Percentiles rank a stretch among this genome's conserved stretches.
These are phyloP conservation scores for Kodamaea hsintzibuensis DNA, from an alignment of 805 yeast species.

Conservation along the genomic window DNA sequence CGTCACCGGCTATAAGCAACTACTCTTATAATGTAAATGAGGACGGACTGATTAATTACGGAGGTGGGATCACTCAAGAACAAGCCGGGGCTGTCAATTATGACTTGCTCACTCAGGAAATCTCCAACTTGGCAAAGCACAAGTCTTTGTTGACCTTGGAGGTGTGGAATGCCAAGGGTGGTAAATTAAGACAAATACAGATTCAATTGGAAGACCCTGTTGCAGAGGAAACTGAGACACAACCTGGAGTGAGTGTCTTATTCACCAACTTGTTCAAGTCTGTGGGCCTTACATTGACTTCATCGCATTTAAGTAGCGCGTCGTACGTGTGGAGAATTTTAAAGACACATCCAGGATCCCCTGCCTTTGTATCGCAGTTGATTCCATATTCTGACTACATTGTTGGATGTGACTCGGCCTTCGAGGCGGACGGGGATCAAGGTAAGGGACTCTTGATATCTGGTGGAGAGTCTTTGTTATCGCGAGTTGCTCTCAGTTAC, in stretches of 20 bases:
- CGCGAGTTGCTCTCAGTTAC: constrained; percentile 62
- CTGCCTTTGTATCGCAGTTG: constrained; percentile 82
- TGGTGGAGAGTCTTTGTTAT: constrained; percentile 83
- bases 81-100: constrained; percentile 43
- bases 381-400: constrained; percentile 86
- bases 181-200: constrained; percentile 39
- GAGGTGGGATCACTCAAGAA: constrained; percentile 31
- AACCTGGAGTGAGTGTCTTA: constrained; percentile 13
- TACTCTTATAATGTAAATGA: constrained; percentile 37
- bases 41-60: constrained; percentile 42
- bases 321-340: constrained; percentile 88
- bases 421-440: constrained; percentile 55
- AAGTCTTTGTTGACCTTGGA: constrained; percentile 51
- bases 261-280: constrained; percentile 42
- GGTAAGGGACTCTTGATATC: constrained; percentile 69
- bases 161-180: constrained; percentile 90
- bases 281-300: constrained; percentile 70
- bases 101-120: constrained; percentile 44
- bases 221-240: constrained; percentile 6
- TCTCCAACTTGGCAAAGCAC: constrained; percentile 31
- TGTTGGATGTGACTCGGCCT: constrained; percentile 60
- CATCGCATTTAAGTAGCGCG: constrained; percentile 73
- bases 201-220: constrained; percentile 22
- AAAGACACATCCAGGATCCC: constrained; percentile 69
- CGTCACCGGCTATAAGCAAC: constrained; percentile 28